Conservation (phyloP, 108 stramenopile species). For the Seminavis robusta region DNA sequence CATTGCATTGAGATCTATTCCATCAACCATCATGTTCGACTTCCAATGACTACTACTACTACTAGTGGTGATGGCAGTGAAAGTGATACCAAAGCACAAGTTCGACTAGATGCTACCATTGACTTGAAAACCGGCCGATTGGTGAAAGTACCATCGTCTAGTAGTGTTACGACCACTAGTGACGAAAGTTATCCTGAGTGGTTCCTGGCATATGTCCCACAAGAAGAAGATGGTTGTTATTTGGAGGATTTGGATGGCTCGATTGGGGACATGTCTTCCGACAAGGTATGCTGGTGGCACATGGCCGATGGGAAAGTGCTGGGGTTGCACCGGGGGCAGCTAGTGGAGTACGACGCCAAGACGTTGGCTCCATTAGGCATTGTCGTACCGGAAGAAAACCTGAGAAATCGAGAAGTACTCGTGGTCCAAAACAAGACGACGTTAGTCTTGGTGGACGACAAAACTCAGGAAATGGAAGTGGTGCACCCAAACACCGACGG, state of each 20-base stretch:
- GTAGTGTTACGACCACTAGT: constrained; percentile 1
- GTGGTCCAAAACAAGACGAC: too few relatives aligned
- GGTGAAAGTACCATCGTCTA: constrained; percentile 11
- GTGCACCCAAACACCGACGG: constrained; percentile 95
- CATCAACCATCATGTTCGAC: too few relatives aligned
- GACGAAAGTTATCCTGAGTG: constrained; percentile 6
- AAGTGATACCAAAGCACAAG: too few relatives aligned
- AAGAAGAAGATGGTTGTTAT: constrained; percentile 31
- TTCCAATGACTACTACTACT: too few relatives aligned
- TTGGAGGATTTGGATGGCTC: too few relatives aligned
- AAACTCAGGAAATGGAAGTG: too few relatives aligned
- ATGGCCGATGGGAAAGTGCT: constrained; percentile 87
- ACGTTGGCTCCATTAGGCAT: constrained; percentile 93
- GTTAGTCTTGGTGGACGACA: too few relatives aligned
- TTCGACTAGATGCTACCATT: constrained; percentile 63
- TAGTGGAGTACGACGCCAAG: constrained; percentile 90
- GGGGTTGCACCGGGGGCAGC: constrained; percentile 85
- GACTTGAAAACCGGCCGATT: constrained; percentile 19
- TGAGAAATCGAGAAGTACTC: constrained; percentile 62
- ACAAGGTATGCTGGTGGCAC: constrained; percentile 96
- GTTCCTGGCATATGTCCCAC: constrained; percentile 33
- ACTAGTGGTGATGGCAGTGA: too few relatives aligned
- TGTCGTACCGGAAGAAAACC: constrained; percentile 77
- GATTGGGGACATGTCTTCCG: too few relatives aligned
- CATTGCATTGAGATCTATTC: too few relatives aligned